phyloP scores from a whole-genome alignment of 768 basidiomycete species.

The Hygrocybe coccinea region DNA sequence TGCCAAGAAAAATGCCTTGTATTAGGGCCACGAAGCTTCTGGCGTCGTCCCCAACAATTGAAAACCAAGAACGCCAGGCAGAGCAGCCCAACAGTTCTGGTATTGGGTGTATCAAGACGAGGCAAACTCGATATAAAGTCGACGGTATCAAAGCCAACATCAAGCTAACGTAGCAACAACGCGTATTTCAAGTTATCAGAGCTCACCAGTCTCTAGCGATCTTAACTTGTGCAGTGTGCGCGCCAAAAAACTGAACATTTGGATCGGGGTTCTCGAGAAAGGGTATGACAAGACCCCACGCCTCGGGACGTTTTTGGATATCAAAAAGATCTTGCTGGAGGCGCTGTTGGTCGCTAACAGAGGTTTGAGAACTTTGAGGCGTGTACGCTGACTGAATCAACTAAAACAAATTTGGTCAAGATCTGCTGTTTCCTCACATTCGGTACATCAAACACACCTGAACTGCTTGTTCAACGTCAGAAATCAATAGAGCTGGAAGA shows the following conservation, averaged over 20 bases:
- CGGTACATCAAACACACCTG: conserved; percentile 49
- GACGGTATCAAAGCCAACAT: not conserved
- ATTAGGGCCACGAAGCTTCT: no score
- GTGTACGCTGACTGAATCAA: conserved; percentile 67
- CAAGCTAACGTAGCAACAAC: not conserved
- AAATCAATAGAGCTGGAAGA: conserved; percentile 48
- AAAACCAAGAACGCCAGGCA: no score
- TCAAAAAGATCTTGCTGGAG: conserved; percentile 72
- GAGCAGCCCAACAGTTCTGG: no score
- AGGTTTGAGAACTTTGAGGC: conserved; percentile 41
- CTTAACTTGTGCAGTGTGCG: conserved; percentile 91
- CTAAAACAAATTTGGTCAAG: conserved; percentile 32
- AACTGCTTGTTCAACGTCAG: conserved; percentile 53
- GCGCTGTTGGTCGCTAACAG: conserved; percentile 55
- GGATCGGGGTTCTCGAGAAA: conserved; percentile 65
- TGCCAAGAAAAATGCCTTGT: not conserved
- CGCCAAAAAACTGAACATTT: conserved; percentile 92
- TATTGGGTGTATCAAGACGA: no score
- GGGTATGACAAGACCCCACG: conserved; percentile 81
- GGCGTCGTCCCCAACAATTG: no score
- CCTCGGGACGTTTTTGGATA: conserved; percentile 69
- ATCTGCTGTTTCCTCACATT: conserved; percentile 8
- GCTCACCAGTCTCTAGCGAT: conserved; percentile 86
- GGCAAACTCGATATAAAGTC: not conserved
- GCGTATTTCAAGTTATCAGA: not conserved